phyloP scores from a whole-genome alignment of 257 asterid species.

The Nicotiana sylvestris region DNA sequence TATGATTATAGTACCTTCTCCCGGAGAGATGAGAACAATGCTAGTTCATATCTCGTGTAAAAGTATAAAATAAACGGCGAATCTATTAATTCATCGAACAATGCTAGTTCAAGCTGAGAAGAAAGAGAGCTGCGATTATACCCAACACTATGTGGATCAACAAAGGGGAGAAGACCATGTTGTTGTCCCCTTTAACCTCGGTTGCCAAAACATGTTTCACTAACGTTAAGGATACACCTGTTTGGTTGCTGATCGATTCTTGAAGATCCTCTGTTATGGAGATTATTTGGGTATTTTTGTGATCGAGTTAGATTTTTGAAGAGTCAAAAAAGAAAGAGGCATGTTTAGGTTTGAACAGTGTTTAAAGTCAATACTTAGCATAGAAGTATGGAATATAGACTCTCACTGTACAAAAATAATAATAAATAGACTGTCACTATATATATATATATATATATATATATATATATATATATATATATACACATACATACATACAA shows the following conservation, averaged over 20 bases:
- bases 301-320: not conserved
- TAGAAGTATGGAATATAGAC: too few relatives aligned
- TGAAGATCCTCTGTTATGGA: slow-evolving; percentile 25
- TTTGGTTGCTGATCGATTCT: slow-evolving; percentile 29
- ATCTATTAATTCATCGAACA: too few relatives aligned
- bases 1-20: too few relatives aligned
- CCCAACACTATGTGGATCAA: slow-evolving; percentile 34
- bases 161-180: slow-evolving; percentile 35
- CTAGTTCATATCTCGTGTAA: too few relatives aligned
- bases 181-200: slow-evolving; percentile 18
- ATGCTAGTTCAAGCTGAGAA: too few relatives aligned
- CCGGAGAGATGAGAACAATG: too few relatives aligned
- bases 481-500: too few relatives aligned
- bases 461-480: too few relatives aligned
- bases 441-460: too few relatives aligned
- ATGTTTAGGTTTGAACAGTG: not conserved
- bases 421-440: too few relatives aligned
- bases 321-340: not conserved
- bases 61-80: too few relatives aligned
- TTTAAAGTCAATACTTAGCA: not conserved
- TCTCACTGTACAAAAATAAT: too few relatives aligned
- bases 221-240: slow-evolving; percentile 21
- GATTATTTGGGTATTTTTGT: not conserved
- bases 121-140: slow-evolving; percentile 18
- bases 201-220: slow-evolving; percentile 19